These are phyloP conservation scores for Cladosporium velox DNA, from an alignment of 2,329 filamentous ascomycete genomes.

Conservation along the genomic window DNA sequence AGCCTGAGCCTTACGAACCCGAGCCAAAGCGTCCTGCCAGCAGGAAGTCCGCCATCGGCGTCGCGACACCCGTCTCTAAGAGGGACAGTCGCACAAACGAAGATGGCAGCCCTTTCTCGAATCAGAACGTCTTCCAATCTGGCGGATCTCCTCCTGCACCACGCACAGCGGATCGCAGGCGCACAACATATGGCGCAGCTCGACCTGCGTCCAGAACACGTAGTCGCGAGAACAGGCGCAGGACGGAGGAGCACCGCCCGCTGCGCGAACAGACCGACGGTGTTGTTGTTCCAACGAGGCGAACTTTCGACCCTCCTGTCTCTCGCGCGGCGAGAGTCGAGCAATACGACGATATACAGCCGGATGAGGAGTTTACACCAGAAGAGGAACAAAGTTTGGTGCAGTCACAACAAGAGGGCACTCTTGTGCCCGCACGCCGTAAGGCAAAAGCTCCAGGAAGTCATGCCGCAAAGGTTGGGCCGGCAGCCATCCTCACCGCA, in stretches of 20 bases:
- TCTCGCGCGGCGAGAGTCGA: slow-evolving; percentile 48
- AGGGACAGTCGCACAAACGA: slow-evolving; percentile 41
- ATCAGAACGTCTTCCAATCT: slow-evolving; percentile 86
- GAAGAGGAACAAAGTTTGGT: slow-evolving; percentile 82
- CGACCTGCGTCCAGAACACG: slow-evolving; percentile 44
- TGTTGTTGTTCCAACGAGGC: slow-evolving; percentile 56
- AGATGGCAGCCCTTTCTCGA: slow-evolving; percentile 68
- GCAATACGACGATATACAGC: slow-evolving; percentile 55
- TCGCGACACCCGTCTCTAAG: slow-evolving; percentile 30
- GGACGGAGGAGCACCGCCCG: slow-evolving; percentile 44
- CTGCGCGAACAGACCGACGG: slow-evolving; percentile 56
- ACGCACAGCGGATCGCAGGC: slow-evolving; percentile 58
- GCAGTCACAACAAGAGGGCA: slow-evolving; percentile 58
- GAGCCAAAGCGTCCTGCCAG: slow-evolving; percentile 41
- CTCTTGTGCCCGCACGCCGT: slow-evolving; percentile 47
- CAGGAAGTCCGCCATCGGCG: slow-evolving; percentile 29
- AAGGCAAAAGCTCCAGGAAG: slow-evolving; percentile 48
- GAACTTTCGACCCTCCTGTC: slow-evolving; percentile 61
- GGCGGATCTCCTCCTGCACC: slow-evolving; percentile 41
- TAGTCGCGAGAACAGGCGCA: slow-evolving; percentile 45
- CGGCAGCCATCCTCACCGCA: slow-evolving; percentile 70
- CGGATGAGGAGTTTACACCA: slow-evolving; percentile 90
- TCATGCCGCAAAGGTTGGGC: slow-evolving; percentile 61
- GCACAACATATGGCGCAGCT: slow-evolving; percentile 52
- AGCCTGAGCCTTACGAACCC: slow-evolving; percentile 47